These are phyloP conservation scores for Bruguiera gymnorhiza DNA, from an alignment of 345 rosid genomes.

Conservation along the genomic window DNA sequence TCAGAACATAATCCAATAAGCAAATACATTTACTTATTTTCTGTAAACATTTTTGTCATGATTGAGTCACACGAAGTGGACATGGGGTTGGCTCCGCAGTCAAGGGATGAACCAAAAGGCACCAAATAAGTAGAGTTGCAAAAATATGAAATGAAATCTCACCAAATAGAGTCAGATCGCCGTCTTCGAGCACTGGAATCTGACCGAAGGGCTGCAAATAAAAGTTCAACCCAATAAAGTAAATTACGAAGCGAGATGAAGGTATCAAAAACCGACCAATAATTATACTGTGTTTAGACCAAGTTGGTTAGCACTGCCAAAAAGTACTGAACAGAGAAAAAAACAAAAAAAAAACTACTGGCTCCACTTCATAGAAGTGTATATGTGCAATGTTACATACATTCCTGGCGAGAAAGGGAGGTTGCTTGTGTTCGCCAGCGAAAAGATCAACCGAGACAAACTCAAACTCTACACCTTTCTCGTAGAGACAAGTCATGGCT, in stretches of 20 bases:
- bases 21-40: neutral
- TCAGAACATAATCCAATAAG: neutral
- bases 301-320: too few relatives aligned
- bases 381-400: conserved; percentile 20
- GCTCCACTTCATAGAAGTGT: too few relatives aligned
- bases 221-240: neutral
- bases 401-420: conserved; percentile 57
- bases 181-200: conserved; percentile 82
- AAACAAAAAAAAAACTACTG: too few relatives aligned
- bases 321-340: too few relatives aligned
- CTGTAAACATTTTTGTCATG: neutral
- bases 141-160: neutral
- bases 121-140: neutral
- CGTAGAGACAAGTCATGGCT: conserved; percentile 62
- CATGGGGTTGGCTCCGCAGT: too few relatives aligned
- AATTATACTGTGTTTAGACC: too few relatives aligned
- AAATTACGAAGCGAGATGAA: too few relatives aligned
- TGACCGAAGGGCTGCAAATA: conserved; percentile 77
- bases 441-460: conserved; percentile 62
- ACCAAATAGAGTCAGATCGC: conserved; percentile 74
- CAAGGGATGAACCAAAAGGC: too few relatives aligned
- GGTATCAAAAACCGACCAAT: too few relatives aligned
- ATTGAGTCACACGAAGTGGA: too few relatives aligned
- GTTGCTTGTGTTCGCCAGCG: conserved; percentile 60
- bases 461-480: conserved; percentile 68